phyloP scores from a whole-genome alignment of 2,329 filamentous ascomycete genomes.

The Diplodia corticola region DNA sequence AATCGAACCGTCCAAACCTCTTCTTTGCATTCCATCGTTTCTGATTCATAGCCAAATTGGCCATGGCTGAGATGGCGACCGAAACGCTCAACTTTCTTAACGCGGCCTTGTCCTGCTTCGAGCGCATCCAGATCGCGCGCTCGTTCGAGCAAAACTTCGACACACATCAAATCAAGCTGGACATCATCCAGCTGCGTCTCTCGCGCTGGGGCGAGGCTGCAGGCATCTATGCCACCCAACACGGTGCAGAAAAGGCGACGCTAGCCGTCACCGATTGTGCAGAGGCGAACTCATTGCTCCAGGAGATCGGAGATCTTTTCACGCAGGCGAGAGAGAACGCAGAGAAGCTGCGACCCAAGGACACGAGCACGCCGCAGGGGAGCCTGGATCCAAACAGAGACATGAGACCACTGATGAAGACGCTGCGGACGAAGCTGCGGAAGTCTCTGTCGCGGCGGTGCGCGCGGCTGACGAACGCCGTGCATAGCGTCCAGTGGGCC shows the following conservation, averaged over 20 bases:
- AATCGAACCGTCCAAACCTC: too few species aligned
- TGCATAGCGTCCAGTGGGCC: background rate
- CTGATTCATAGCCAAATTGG: background rate
- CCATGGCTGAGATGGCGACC: background rate
- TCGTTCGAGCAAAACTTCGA: background rate
- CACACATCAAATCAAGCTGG: background rate
- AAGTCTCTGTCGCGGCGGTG: background rate
- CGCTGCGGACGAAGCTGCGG: background rate
- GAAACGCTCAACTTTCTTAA: background rate
- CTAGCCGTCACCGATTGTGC: background rate
- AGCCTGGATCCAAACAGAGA: background rate
- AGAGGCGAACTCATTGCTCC: background rate
- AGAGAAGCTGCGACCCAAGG: background rate
- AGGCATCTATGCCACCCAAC: background rate
- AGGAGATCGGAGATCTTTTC: background rate
- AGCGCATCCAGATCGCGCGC: background rate
- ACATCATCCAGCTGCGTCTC: background rate
- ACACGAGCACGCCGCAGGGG: background rate
- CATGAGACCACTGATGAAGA: background rate
- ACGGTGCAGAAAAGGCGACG: background rate
- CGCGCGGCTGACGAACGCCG: background rate
- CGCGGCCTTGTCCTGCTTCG: background rate
- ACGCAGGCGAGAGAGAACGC: background rate
- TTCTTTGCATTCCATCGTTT: too few species aligned
- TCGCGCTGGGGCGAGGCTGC: constrained; percentile 6